A percentile compares a stretch with the other conserved stretches of the same genome.
These are phyloP conservation scores for Lotus japonicus DNA, from an alignment of 306 rosid genomes.

Conservation along the genomic window DNA sequence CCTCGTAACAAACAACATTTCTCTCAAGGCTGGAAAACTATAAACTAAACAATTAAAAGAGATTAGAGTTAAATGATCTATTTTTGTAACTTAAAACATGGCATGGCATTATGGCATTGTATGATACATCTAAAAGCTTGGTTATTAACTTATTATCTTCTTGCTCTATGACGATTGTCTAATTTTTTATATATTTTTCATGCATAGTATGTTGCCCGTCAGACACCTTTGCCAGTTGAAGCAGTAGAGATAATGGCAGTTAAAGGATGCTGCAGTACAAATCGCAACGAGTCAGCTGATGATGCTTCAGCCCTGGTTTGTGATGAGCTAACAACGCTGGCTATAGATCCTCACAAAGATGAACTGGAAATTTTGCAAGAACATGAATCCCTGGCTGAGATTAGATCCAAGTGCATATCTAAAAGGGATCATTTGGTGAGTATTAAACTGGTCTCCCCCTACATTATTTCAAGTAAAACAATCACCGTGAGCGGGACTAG, in stretches of 20 bases:
- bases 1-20: too few relatives aligned
- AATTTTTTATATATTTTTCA: conserved; percentile 12
- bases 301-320: background rate
- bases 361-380: conserved; percentile 60
- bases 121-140: too few relatives aligned
- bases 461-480: too few relatives aligned
- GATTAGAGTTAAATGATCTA: too few relatives aligned
- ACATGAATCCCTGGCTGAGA: conserved; percentile 60
- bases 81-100: too few relatives aligned
- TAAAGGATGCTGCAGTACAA: conserved; percentile 28
- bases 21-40: too few relatives aligned
- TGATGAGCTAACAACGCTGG: conserved; percentile 29
- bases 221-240: conserved; percentile 51
- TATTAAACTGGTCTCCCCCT: background rate
- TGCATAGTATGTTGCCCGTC: conserved; percentile 60
- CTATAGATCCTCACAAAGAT: conserved; percentile 46
- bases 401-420: conserved; percentile 49
- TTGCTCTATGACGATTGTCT: background rate
- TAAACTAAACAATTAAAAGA: too few relatives aligned
- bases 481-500: too few relatives aligned
- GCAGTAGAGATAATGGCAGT: conserved; percentile 68
- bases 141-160: background rate
- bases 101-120: too few relatives aligned
- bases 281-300: conserved; percentile 24
- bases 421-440: conserved; percentile 64